A percentile compares a stretch with the other conserved stretches of the same genome.
Conservation (phyloP, 306 rosid genomes). For the Trichosanthes cucumerina region DNA sequence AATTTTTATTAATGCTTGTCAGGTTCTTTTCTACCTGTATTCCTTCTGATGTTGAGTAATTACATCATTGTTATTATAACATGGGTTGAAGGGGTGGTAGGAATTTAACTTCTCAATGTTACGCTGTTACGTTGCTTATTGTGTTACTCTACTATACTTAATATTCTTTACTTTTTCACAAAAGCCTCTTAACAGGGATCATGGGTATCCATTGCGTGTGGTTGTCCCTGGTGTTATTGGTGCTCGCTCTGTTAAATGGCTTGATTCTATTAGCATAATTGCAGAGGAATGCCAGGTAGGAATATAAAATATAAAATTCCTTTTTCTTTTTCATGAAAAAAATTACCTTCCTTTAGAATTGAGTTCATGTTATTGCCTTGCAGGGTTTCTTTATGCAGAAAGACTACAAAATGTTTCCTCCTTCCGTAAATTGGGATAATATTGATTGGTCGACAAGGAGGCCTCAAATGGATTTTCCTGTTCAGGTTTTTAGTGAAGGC, state of each 20-base stretch:
- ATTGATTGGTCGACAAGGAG: conserved; percentile 77
- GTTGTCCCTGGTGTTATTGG: conserved; percentile 96
- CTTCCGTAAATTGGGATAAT: conserved; percentile 45
- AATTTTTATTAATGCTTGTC: background rate
- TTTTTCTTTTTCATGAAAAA: background rate
- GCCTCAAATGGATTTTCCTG: conserved; percentile 97
- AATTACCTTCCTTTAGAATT: background rate
- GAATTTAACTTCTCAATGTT: background rate
- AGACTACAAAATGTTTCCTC: conserved; percentile 92
- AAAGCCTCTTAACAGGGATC: conserved; percentile 86
- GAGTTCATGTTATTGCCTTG: conserved; percentile 10
- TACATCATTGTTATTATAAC: background rate
- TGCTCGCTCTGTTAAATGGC: conserved; percentile 97
- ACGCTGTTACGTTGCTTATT: background rate
- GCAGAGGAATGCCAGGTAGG: conserved; percentile 86
- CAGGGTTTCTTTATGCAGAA: conserved; percentile 99
- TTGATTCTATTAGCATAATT: conserved; percentile 52
- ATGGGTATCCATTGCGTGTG: conserved; percentile 87
- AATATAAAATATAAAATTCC: background rate
- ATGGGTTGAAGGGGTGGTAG: background rate
- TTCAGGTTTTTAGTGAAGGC: conserved; percentile 53
- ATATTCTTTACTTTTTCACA: conserved; percentile 10
- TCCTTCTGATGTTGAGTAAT: background rate
- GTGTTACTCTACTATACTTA: background rate
- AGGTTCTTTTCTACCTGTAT: background rate